phyloP scores from a whole-genome alignment of 192 early-diverging fungal genomes.

The Rhizophagus clarus region DNA sequence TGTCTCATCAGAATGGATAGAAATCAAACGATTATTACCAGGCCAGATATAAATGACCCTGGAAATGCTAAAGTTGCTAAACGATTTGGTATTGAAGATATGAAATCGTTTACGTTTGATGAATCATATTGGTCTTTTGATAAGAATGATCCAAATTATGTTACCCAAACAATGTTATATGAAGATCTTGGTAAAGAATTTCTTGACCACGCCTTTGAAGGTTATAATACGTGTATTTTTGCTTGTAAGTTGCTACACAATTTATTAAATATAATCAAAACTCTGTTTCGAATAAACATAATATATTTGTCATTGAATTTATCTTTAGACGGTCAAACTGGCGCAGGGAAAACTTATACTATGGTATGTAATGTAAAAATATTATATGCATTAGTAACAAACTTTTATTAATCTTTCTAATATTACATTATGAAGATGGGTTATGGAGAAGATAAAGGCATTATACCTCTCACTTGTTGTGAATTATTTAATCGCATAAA shows the following conservation, averaged over 20 bases:
- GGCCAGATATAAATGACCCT: constrained; percentile 42
- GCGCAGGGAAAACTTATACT: constrained; percentile 74
- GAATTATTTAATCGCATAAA: constrained; percentile 75
- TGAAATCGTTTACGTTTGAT: constrained; percentile 82
- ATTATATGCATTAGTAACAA: constrained; percentile 6
- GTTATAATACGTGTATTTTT: constrained; percentile 93
- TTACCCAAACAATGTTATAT: constrained; percentile 77
- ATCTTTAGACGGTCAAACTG: constrained; percentile 73
- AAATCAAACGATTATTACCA: constrained; percentile 66
- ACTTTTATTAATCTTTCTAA: too few species aligned
- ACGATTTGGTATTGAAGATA: constrained; percentile 40
- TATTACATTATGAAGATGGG: constrained; percentile 53
- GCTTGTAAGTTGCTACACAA: constrained; percentile 62
- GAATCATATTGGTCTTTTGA: constrained; percentile 88
- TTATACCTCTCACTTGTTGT: constrained; percentile 85
- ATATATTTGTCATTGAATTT: not conserved
- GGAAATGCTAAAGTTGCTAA: constrained; percentile 37
- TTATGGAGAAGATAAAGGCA: constrained; percentile 74
- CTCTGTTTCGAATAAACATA: not conserved
- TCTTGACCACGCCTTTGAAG: constrained; percentile 83
- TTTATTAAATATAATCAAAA: too few species aligned
- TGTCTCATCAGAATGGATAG: constrained; percentile 73
- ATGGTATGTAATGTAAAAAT: constrained; percentile 48
- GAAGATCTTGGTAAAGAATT: constrained; percentile 76
- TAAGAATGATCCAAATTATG: constrained; percentile 60